Conservation (phyloP, 2,329 filamentous ascomycete genomes). For the Alternaria sp. region DNA sequence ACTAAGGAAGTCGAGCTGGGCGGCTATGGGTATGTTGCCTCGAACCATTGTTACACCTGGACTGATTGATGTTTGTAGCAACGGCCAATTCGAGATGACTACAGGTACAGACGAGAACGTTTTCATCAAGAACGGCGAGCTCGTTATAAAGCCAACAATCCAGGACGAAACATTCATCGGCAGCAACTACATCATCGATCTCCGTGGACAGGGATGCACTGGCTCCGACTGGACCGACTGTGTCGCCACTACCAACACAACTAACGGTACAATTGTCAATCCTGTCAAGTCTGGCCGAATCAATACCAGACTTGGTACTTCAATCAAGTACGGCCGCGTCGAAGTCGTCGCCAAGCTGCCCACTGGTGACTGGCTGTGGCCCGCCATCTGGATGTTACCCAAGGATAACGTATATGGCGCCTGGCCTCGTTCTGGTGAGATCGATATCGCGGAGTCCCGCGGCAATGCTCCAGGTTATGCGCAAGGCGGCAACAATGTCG, state of each 20-base stretch:
- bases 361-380: constrained; percentile 86
- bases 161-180: constrained; percentile 74
- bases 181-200: constrained; percentile 72
- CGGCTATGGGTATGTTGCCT: constrained; percentile 73
- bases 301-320: constrained; percentile 74
- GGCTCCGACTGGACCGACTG: constrained; percentile 69
- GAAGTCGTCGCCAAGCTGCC: constrained; percentile 82
- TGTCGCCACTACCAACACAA: constrained; percentile 76
- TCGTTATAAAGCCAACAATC: constrained; percentile 80
- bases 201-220: constrained; percentile 74
- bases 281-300: constrained; percentile 81
- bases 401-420: constrained; percentile 74
- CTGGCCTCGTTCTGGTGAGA: constrained; percentile 84
- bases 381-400: constrained; percentile 91
- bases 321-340: constrained; percentile 81
- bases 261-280: constrained; percentile 79
- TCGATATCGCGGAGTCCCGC: constrained; percentile 82
- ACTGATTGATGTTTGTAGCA: constrained; percentile 62
- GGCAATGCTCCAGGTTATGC: constrained; percentile 82
- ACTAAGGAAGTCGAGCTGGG: constrained; percentile 78
- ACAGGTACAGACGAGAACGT: constrained; percentile 78
- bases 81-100: constrained; percentile 83
- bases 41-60: neutral
- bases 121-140: constrained; percentile 72
- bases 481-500: constrained; percentile 82